Base-by-base conservation (phyloP, 2,329 filamentous ascomycete species). In the Akanthomyces dipterigenus region DNA sequence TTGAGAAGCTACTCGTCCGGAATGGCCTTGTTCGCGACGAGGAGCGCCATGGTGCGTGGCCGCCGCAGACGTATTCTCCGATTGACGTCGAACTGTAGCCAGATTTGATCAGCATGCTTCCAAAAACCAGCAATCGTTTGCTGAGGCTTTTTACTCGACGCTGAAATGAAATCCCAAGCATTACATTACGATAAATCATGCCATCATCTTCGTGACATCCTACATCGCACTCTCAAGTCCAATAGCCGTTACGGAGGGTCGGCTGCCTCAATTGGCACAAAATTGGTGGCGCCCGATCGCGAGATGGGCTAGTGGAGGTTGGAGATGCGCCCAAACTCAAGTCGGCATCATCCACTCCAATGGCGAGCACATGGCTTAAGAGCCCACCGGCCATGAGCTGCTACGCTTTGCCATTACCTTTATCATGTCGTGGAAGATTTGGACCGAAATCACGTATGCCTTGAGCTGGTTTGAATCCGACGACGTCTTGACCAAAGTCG, bases 281-380 rank as follows among this genome's bases (percentile, higher is more conserved):
- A 20, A 26, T 16, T 24, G 11, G 45, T 26, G 18, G 49, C 24
- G n/a, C 9, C 20, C 18, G n/a, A 20, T 48, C 45, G 45, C 45
- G 24, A 24, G 18, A 28, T 26, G 24, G 45, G 45, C 45, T 48
- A 14, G 24, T 26, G 2, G 45, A 26, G 22, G 22, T 26, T 48
- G 24, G 28, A 24, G 45, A 48, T 48, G 16, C 24, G 24, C 45
- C 4, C 24, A 26, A 48, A 14, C 45, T 48, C 45, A 58, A 72
- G 83, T 86, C 26, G 84, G 84, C 9, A 88, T 88, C 63, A 80
- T 88, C 54, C 84, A 85, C 31, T 79, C 85, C 66, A 84, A 86
- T 50, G 85, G 84, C 26, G 86, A 88, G 67, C 79, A 79, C 57
- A 81, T 84, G 14, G 78, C 82, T 14, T 83, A 86, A 66, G 72